Percentiles rank a stretch among this genome's conserved stretches.
These are phyloP conservation scores for Tilletia caries DNA, from an alignment of 1,284 basidiomycete genomes.

Conservation along the genomic window DNA sequence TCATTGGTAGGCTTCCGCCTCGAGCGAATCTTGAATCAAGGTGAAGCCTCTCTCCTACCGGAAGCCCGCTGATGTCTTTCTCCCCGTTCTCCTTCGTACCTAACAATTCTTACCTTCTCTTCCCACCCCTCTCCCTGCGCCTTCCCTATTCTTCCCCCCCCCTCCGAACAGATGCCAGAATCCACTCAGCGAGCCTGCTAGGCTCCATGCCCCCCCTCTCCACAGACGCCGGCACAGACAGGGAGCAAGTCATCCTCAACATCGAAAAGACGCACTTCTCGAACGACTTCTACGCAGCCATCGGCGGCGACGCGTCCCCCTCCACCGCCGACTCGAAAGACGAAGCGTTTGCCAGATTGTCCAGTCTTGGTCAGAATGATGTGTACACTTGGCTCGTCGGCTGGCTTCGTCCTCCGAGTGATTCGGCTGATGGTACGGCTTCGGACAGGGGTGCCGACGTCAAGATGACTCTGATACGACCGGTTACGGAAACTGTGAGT, in stretches of 20 bases:
- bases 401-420: slow-evolving; percentile 19
- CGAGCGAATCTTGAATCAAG: slow-evolving; percentile 30
- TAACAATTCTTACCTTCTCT: not conserved
- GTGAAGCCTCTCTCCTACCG: not conserved
- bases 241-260: slow-evolving; percentile 36
- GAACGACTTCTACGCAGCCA: slow-evolving; percentile 22
- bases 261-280: slow-evolving; percentile 49
- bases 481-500: slow-evolving; percentile 32
- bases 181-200: not conserved
- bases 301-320: too few relatives aligned
- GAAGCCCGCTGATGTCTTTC: not conserved
- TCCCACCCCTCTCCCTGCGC: too few relatives aligned
- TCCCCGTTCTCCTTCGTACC: slow-evolving; percentile 12
- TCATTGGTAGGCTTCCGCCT: slow-evolving; percentile 38
- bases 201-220: slow-evolving; percentile 19
- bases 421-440: not conserved
- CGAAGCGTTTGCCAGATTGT: slow-evolving; percentile 12
- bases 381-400: slow-evolving; percentile 50
- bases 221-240: slow-evolving; percentile 20
- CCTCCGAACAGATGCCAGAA: not conserved
- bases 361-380: slow-evolving; percentile 46
- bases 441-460: slow-evolving; percentile 25
- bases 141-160: too few relatives aligned
- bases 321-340: not conserved
- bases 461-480: slow-evolving; percentile 47